Conservation (phyloP, 768 basidiomycete species). For the Agrocybe praecox region DNA sequence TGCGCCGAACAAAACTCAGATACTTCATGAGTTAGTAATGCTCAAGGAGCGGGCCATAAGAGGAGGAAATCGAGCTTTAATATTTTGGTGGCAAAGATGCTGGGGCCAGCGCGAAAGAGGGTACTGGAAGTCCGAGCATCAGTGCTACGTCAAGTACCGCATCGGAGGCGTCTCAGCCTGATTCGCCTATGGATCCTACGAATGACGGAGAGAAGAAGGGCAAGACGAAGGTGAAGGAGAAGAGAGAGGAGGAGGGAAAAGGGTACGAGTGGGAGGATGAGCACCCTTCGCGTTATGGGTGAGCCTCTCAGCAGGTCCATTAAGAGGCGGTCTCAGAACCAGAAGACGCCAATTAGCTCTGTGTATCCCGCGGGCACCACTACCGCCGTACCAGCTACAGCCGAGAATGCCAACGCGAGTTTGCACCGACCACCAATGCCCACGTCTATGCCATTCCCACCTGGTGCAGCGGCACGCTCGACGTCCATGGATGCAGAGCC, state of each 20-base stretch:
- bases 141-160: neutral
- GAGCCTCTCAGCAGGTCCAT: slow-evolving; percentile 69
- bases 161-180: neutral
- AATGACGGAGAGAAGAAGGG: slow-evolving; percentile 22
- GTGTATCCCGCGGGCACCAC: too few species aligned
- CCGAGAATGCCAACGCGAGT: too few species aligned
- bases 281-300: slow-evolving; percentile 87
- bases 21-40: slow-evolving; percentile 9
- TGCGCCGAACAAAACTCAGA: slow-evolving; percentile 21
- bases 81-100: slow-evolving; percentile 68
- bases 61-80: slow-evolving; percentile 74
- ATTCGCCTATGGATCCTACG: slow-evolving; percentile 7
- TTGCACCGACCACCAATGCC: too few species aligned
- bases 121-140: neutral
- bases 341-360: too few species aligned
- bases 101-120: too few species aligned
- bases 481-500: too few species aligned
- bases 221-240: neutral
- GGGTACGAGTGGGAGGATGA: slow-evolving; percentile 67
- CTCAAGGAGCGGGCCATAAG: slow-evolving; percentile 43
- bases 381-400: too few species aligned
- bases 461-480: too few species aligned
- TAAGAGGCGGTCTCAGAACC: slow-evolving; percentile 49
- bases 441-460: too few species aligned
- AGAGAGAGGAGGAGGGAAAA: slow-evolving; percentile 17